These are phyloP conservation scores for Paraphoma chrysanthemicola DNA, from an alignment of 2,329 filamentous ascomycete genomes.

Conservation along the genomic window DNA sequence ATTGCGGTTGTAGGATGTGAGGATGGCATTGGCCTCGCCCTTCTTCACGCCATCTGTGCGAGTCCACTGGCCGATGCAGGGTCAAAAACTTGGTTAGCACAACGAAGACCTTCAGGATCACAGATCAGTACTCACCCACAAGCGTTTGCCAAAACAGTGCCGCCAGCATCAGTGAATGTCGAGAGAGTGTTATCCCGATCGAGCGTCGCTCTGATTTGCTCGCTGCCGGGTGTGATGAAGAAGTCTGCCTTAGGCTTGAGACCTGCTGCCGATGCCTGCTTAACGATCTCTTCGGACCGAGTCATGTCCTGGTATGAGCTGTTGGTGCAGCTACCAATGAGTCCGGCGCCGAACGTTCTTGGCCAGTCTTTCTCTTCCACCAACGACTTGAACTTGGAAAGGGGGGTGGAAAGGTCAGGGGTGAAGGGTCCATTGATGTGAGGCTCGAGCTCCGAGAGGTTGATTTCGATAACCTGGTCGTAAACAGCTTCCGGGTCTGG, in stretches of 20 bases:
- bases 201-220: slow-evolving; percentile 94
- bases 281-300: slow-evolving; percentile 88
- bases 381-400: slow-evolving; percentile 86
- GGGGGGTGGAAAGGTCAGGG: slow-evolving; percentile 89
- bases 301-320: slow-evolving; percentile 99
- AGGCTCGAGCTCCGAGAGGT: slow-evolving; percentile 88
- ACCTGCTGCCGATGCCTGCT: slow-evolving; percentile 88
- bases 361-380: slow-evolving; percentile 90
- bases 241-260: slow-evolving; percentile 89
- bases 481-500: slow-evolving; percentile 86
- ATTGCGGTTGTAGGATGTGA: slow-evolving; percentile 98
- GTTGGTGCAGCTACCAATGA: slow-evolving; percentile 99
- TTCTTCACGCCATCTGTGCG: slow-evolving; percentile 85
- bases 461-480: slow-evolving; percentile 88
- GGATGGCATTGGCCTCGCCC: slow-evolving; percentile 89
- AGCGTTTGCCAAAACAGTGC: slow-evolving; percentile 89
- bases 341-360: slow-evolving; percentile 84
- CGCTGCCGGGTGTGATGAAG: slow-evolving; percentile 94
- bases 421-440: slow-evolving; percentile 98
- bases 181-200: slow-evolving; percentile 86
- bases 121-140: slow-evolving; percentile 61
- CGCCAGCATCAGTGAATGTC: slow-evolving; percentile 86
- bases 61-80: slow-evolving; percentile 91
- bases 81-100: slow-evolving; percentile 51
- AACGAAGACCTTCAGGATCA: background rate